Percentiles rank a stretch among this genome's conserved stretches.
Conservation (phyloP, 805 yeast genomes). For the Candida krabiensis region DNA sequence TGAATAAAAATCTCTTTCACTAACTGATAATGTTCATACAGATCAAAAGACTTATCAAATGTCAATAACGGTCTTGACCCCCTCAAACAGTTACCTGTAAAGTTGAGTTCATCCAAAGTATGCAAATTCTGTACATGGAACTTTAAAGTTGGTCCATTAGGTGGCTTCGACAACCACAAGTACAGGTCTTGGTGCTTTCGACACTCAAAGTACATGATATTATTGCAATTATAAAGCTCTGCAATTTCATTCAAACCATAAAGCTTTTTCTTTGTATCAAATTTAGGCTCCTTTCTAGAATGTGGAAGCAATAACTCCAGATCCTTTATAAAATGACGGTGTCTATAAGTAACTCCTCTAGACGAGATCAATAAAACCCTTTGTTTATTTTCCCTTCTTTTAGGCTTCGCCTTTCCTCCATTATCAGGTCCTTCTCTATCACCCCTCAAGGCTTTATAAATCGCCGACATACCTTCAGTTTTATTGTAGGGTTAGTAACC, state of each 20-base stretch:
- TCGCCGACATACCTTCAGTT: slow-evolving; percentile 56
- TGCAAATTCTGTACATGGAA: slow-evolving; percentile 93
- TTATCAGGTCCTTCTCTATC: slow-evolving; percentile 24
- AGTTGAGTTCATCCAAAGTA: slow-evolving; percentile 92
- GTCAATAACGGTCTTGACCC: slow-evolving; percentile 94
- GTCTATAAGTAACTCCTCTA: slow-evolving; percentile 93
- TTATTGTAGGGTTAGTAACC: too few relatives aligned
- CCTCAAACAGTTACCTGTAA: slow-evolving; percentile 92
- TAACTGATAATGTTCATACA: slow-evolving; percentile 64
- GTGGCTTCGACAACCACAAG: slow-evolving; percentile 93
- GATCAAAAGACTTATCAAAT: slow-evolving; percentile 78
- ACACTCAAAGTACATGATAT: slow-evolving; percentile 89
- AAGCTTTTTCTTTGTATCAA: slow-evolving; percentile 88
- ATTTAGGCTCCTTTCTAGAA: slow-evolving; percentile 92
- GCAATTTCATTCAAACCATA: slow-evolving; percentile 92
- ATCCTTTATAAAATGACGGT: slow-evolving; percentile 90
- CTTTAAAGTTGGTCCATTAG: slow-evolving; percentile 95
- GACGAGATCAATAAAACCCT: slow-evolving; percentile 87
- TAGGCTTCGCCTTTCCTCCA: slow-evolving; percentile 38
- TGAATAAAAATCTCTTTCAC: slow-evolving; percentile 83
- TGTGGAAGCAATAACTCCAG: slow-evolving; percentile 82
- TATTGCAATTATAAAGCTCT: slow-evolving; percentile 95
- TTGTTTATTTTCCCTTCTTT: slow-evolving; percentile 77
- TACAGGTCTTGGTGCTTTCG: slow-evolving; percentile 95
- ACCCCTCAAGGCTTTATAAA: slow-evolving; percentile 63